A percentile compares a stretch with the other conserved stretches of the same genome.
Evolutionary conservation across 805 yeast genomes (phyloP).

Genomic region (Cyberlindnera sargentensis): DNA sequence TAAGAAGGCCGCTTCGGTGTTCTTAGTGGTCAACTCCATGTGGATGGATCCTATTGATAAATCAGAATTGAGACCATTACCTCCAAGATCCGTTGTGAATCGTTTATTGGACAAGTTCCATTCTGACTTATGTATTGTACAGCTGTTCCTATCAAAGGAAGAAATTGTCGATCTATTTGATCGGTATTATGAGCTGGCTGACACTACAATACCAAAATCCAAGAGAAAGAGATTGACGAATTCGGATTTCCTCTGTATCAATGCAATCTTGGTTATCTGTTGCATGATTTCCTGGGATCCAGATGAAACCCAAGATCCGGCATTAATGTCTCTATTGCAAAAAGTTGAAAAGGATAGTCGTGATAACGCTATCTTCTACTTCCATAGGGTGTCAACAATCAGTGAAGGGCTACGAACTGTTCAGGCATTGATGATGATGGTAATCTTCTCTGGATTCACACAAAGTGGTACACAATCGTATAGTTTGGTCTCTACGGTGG

Average conservation of each 20-base stretch:
- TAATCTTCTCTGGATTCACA: slow-evolving; percentile 29
- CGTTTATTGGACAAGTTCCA: slow-evolving; percentile 13
- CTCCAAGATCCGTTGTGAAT: slow-evolving; percentile 21
- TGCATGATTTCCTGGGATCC: slow-evolving; percentile 4
- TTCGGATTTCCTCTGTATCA: slow-evolving; percentile 29
- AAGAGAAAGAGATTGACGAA: slow-evolving; percentile 12
- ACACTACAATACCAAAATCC: neutral
- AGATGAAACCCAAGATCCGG: neutral
- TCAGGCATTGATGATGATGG: slow-evolving; percentile 44
- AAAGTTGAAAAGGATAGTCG: slow-evolving; percentile 26
- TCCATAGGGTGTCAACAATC: slow-evolving; percentile 39
- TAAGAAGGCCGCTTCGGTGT: slow-evolving; percentile 13
- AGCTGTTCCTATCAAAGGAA: slow-evolving; percentile 9
- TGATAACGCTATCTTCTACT: slow-evolving; percentile 42
- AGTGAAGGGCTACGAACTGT: slow-evolving; percentile 47
- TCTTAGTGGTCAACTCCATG: slow-evolving; percentile 15
- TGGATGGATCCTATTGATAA: slow-evolving; percentile 33
- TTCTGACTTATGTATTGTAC: slow-evolving; percentile 5
- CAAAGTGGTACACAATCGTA: slow-evolving; percentile 36
- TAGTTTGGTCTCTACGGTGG: slow-evolving; percentile 37
- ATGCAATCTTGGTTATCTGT: slow-evolving; percentile 21
- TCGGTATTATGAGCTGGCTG: slow-evolving; percentile 10
- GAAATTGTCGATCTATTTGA: slow-evolving; percentile 16
- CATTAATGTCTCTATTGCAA: neutral
- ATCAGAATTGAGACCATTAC: slow-evolving; percentile 24